These are phyloP conservation scores for Actinidia arguta DNA, from an alignment of 179 eudicot genomes.

Conservation along the genomic window DNA sequence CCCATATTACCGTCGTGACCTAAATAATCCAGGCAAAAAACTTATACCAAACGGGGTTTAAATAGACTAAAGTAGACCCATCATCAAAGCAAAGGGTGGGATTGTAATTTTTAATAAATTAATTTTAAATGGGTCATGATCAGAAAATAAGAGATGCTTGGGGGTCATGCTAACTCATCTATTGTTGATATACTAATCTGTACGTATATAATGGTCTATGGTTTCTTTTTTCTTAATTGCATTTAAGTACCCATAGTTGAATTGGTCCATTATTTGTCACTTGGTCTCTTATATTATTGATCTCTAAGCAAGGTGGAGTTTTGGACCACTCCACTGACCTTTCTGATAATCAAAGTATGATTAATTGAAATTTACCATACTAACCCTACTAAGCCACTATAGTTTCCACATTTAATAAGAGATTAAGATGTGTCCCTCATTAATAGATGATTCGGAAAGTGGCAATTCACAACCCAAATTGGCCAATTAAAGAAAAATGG, in stretches of 20 bases:
- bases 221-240: neutral
- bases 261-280: slow-evolving; percentile 5
- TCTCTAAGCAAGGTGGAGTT: neutral
- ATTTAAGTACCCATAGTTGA: slow-evolving; percentile 5
- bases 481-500: neutral
- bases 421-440: neutral
- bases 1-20: no score
- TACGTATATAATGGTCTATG: neutral
- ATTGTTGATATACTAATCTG: neutral
- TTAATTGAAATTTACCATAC: neutral
- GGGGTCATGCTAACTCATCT: neutral
- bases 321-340: slow-evolving; percentile 9
- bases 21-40: no score
- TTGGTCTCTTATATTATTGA: no score
- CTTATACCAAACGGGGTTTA: neutral
- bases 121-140: neutral
- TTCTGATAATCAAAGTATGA: neutral
- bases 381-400: neutral
- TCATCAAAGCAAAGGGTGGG: neutral
- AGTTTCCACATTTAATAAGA: neutral
- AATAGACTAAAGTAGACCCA: neutral
- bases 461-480: no score
- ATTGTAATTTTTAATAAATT: neutral
- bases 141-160: neutral
- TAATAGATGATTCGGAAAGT: neutral